phyloP scores from a whole-genome alignment of 164 flowering plant genomes.

The Stephania japonica region DNA sequence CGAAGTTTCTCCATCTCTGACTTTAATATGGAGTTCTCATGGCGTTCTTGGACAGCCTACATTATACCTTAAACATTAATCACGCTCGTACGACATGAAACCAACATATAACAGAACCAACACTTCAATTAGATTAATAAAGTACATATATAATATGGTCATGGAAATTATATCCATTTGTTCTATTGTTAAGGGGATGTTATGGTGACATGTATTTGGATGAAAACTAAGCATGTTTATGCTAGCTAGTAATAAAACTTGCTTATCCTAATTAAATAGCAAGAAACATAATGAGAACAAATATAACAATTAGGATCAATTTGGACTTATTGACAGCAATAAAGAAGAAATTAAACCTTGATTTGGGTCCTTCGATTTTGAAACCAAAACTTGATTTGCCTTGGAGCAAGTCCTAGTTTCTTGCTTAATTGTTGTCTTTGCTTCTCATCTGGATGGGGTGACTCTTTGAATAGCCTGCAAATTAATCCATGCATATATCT shows the following conservation, averaged over 20 bases:
- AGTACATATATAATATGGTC: background rate
- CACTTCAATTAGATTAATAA: background rate
- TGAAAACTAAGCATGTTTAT: no score
- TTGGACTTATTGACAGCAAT: no score
- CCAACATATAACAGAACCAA: no score
- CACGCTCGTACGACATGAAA: background rate
- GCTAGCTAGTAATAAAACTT: no score
- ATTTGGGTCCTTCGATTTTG: constrained; percentile 98
- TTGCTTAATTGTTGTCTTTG: constrained; percentile 96
- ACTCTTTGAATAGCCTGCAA: constrained; percentile 83
- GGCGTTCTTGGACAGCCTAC: constrained; percentile 98
- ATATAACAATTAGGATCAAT: no score
- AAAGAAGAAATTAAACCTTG: constrained; percentile 44
- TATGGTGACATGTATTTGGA: no score
- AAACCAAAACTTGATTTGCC: constrained; percentile 99
- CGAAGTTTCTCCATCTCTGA: constrained; percentile 82
- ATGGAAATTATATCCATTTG: background rate
- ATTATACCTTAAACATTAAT: background rate
- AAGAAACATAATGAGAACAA: background rate
- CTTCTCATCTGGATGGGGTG: constrained; percentile 99
- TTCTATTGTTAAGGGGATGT: no score
- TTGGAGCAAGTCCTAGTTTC: constrained; percentile 90
- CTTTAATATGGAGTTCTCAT: constrained; percentile 86
- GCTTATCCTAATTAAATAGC: background rate
- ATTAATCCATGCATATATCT: background rate